phyloP scores from a whole-genome alignment of 805 yeast species.

The Myxozyma nipponensis region DNA sequence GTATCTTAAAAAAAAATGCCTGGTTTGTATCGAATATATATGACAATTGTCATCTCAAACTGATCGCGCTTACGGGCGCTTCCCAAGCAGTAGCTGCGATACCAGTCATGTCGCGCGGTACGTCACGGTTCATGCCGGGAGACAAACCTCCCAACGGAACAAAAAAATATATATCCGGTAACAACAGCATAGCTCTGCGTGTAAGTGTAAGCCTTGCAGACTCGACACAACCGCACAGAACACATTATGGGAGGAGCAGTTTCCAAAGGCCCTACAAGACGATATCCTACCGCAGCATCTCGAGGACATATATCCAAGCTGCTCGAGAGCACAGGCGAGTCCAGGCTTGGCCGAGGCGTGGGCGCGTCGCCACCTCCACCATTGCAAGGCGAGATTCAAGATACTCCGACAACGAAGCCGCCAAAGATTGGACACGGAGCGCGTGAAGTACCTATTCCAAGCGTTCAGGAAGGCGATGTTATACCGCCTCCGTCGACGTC shows the following conservation, averaged over 20 bases:
- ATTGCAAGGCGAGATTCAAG: not conserved
- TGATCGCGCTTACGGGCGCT: no score
- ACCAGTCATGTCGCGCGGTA: no score
- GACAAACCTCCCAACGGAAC: no score
- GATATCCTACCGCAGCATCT: conserved; percentile 18
- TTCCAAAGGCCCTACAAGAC: conserved; percentile 15
- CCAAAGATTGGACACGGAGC: not conserved
- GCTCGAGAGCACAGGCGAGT: conserved; percentile 1
- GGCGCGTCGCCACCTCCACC: conserved; percentile 3
- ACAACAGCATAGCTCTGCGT: no score
- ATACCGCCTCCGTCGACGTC: not conserved
- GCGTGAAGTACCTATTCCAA: not conserved
- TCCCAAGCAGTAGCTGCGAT: no score
- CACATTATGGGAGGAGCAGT: conserved; percentile 20
- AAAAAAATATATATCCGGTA: no score
- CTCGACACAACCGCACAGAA: no score
- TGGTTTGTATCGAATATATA: no score
- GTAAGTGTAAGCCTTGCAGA: no score
- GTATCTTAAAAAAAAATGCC: no score
- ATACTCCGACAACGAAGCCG: not conserved
- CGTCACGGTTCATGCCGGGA: no score
- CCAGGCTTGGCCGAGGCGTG: not conserved
- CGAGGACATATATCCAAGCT: conserved; percentile 15
- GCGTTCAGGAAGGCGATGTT: not conserved
- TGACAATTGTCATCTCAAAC: no score